Base-by-base conservation (phyloP, 345 rosid genomes). In the Dimocarpus longan region DNA sequence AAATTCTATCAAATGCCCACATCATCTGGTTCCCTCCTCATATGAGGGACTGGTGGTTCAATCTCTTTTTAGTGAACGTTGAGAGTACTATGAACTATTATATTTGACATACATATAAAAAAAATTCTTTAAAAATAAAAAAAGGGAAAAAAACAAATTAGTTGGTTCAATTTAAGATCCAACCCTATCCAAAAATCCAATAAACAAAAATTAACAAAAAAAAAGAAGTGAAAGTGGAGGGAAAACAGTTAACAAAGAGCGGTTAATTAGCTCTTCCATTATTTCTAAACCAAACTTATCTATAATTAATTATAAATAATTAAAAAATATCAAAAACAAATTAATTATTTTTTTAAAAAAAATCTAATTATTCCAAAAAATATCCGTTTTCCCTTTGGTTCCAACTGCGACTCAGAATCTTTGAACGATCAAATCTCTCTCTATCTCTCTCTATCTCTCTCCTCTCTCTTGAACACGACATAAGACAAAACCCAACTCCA, bases 401-500 rank as follows among this genome's bases (percentile, higher is more conserved):
- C 24, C 54, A 18, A 40, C 42, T 28, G 16, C 3, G 59, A 37
- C n/a, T n/a, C n/a, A n/a, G n/a, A n/a, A n/a, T n/a, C n/a, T n/a
- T n/a, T n/a, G n/a, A n/a, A n/a, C 63, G 18, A 57, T 57, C 24
- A 52, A 28, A 3, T 44, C 50, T 44, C 52, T 5, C 52, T 46
- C 52, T 46, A 2, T 18, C 16, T 26, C 18, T 70, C 28, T 21
- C 24, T 7, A 9, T 13, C 74, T 71, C 44, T 19, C 64, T 15
- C 15, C 44, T 52, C 37, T 32, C 37, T 32, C 37, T 3, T 68
- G 66, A 5, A 67, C 71, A 13, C 13, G 74, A 59, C 84, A 2
- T 22, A 26, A 68, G 80, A 81, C 78, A 76, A 77, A 43, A 44
- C 39, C n/a, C 76, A 52, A 54, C 59, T 43, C 37, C 39, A 73